These are phyloP conservation scores for Candolleomyces efflorescens DNA, from an alignment of 768 basidiomycete species.

Conservation along the genomic window DNA sequence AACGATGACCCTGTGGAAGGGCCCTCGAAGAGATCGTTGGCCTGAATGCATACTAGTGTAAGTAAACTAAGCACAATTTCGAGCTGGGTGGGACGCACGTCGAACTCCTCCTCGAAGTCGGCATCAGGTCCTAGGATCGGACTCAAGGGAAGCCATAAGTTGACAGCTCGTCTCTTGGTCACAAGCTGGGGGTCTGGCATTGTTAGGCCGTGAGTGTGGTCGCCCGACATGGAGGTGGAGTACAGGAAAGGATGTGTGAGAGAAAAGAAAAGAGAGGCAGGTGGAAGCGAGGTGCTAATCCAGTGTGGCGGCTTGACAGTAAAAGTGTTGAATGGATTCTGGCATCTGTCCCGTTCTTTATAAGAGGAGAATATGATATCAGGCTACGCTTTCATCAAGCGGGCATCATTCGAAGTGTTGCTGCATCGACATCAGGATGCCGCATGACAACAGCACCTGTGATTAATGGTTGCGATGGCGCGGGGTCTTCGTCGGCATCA, in stretches of 20 bases:
- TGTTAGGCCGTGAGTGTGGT: neutral
- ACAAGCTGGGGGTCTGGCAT: neutral
- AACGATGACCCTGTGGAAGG: neutral
- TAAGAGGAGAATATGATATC: too few species aligned
- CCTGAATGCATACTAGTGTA: neutral
- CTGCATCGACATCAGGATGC: neutral
- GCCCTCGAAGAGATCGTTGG: neutral
- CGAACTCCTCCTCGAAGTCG: conserved; percentile 1
- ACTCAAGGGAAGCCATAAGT: neutral
- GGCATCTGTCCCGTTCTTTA: too few species aligned
- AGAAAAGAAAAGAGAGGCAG: neutral
- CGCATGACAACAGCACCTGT: too few species aligned
- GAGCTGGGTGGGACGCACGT: neutral
- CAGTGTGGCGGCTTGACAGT: too few species aligned
- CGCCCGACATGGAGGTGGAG: neutral
- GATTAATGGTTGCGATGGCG: too few species aligned
- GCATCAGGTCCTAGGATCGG: neutral
- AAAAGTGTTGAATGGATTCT: too few species aligned
- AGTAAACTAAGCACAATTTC: neutral
- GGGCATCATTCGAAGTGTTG: too few species aligned
- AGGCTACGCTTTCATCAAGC: too few species aligned
- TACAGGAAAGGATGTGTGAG: neutral
- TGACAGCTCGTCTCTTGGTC: neutral
- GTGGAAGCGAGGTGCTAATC: too few species aligned
- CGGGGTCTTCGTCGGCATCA: too few species aligned